Percentiles rank a stretch among this genome's conserved stretches.
Evolutionary conservation across 257 asterid genomes (phyloP).

Genomic region (Nicotiana attenuata): DNA sequence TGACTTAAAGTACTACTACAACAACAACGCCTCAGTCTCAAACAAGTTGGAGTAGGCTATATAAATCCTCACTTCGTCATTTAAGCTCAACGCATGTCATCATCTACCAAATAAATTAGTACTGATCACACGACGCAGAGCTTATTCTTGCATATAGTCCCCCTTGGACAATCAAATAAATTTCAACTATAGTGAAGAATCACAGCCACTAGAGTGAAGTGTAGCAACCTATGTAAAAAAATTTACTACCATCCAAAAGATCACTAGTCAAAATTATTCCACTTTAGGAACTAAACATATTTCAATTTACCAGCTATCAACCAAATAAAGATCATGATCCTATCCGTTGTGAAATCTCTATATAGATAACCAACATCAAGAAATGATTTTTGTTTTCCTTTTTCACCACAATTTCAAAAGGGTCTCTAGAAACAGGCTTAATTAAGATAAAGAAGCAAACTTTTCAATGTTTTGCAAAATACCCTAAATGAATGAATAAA

Average conservation of each 20-base stretch:
- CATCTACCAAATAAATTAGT: not conserved
- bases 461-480: not conserved
- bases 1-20: no score
- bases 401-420: not conserved
- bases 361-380: not conserved
- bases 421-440: not conserved
- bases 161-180: not conserved
- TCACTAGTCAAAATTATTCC: not conserved
- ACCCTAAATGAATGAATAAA: not conserved
- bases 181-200: not conserved
- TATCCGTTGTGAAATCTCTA: not conserved
- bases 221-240: not conserved
- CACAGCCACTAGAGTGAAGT: not conserved
- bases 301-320: not conserved
- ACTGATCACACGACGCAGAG: not conserved
- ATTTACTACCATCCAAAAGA: not conserved
- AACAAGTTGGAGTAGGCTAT: no score
- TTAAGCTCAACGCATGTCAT: not conserved
- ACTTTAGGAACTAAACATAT: not conserved
- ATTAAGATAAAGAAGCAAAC: not conserved
- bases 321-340: not conserved
- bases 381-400: not conserved
- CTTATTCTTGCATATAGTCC: not conserved
- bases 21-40: no score
- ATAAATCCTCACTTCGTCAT: not conserved